Evolutionary conservation across 768 basidiomycete genomes (phyloP).

Genomic region (Hebeloma cylindrosporum): DNA sequence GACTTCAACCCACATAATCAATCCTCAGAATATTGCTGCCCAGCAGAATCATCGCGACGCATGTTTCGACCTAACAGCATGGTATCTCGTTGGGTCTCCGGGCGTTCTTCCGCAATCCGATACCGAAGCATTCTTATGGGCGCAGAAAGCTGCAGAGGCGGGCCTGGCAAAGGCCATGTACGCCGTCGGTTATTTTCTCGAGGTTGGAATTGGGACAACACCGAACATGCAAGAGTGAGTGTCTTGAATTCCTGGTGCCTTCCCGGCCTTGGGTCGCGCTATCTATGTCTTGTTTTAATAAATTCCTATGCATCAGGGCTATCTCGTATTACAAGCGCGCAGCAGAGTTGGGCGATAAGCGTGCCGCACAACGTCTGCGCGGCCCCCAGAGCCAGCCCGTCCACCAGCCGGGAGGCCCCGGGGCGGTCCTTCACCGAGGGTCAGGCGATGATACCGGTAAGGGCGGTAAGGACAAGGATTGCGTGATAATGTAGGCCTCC

Average conservation of each 20-base stretch:
- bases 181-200: slow-evolving; percentile 95
- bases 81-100: slow-evolving; percentile 98
- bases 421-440: slow-evolving; percentile 60
- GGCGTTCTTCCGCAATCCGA: slow-evolving; percentile 98
- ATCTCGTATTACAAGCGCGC: slow-evolving; percentile 85
- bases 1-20: slow-evolving; percentile 12
- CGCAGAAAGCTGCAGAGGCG: slow-evolving; percentile 89
- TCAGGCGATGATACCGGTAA: slow-evolving; percentile 46
- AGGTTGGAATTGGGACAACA: slow-evolving; percentile 87
- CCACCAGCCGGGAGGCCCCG: slow-evolving; percentile 58
- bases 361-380: slow-evolving; percentile 82
- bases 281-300: slow-evolving; percentile 9
- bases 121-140: slow-evolving; percentile 98
- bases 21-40: slow-evolving; percentile 89
- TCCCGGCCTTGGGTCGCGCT: slow-evolving; percentile 5
- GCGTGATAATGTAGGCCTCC: slow-evolving; percentile 71
- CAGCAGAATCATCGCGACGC: slow-evolving; percentile 97
- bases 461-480: slow-evolving; percentile 74
- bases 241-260: slow-evolving; percentile 12
- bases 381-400: slow-evolving; percentile 54
- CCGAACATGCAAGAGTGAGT: slow-evolving; percentile 67
- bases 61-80: slow-evolving; percentile 96
- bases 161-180: slow-evolving; percentile 97
- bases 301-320: slow-evolving; percentile 46
- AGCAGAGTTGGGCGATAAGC: slow-evolving; percentile 90